Conservation (phyloP, 768 basidiomycete genomes). For the Lactarius hengduanensis region DNA sequence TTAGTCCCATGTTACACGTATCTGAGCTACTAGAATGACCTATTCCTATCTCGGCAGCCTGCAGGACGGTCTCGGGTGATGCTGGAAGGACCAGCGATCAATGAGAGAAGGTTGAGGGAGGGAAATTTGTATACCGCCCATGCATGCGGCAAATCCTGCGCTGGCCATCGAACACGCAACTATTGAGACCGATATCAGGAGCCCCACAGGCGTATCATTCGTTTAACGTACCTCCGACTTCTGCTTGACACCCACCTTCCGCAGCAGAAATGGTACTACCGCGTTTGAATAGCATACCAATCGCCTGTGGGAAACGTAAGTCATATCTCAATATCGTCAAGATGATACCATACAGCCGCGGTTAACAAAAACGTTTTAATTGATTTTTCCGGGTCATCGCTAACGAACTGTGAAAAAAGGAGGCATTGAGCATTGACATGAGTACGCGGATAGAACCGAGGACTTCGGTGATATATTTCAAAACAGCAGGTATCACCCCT, state of each 20-base stretch:
- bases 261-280: conserved; percentile 97
- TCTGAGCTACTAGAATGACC: conserved; percentile 44
- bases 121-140: conserved; percentile 62
- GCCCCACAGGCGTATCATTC: not conserved
- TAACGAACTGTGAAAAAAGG: conserved; percentile 61
- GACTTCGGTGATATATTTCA: conserved; percentile 87
- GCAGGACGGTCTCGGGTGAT: conserved; percentile 77
- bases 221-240: conserved; percentile 72
- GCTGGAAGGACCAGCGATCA: conserved; percentile 40
- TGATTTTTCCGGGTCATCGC: conserved; percentile 86
- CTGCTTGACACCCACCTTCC: conserved; percentile 93
- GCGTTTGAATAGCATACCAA: conserved; percentile 96
- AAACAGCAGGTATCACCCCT: conserved; percentile 88
- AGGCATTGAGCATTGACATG: conserved; percentile 1
- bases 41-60: conserved; percentile 92
- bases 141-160: conserved; percentile 90
- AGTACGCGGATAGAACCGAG: not conserved
- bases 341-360: conserved; percentile 61
- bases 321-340: conserved; percentile 15
- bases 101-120: conserved; percentile 6
- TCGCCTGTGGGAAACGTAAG: conserved; percentile 48
- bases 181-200: conserved; percentile 28
- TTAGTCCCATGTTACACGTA: not conserved
- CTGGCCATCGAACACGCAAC: conserved; percentile 97
- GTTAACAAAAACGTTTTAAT: conserved; percentile 88